Evolutionary conservation across 2,329 filamentous ascomycete genomes (phyloP).

Genomic region (Fusarium keratoplasticum): DNA sequence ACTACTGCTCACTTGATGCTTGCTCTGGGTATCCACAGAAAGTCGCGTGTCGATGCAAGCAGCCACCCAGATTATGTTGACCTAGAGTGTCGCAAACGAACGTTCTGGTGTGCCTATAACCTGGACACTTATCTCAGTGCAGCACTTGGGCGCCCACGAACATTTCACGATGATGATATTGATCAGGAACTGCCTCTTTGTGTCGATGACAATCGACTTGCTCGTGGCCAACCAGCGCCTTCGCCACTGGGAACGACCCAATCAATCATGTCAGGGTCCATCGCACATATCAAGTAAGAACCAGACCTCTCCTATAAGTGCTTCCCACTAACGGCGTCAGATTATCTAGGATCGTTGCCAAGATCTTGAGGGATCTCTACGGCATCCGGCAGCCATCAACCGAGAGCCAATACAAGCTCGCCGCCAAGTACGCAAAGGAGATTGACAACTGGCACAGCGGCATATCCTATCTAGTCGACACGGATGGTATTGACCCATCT

Average conservation of each 20-base stretch:
- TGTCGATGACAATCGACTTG: conserved; percentile 65
- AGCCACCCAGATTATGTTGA: conserved; percentile 43
- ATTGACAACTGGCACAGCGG: conserved; percentile 50
- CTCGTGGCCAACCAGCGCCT: conserved; percentile 26
- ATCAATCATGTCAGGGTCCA: conserved; percentile 46
- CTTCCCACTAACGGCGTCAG: conserved; percentile 9
- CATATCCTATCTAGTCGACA: conserved; percentile 52
- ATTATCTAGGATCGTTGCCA: conserved; percentile 48
- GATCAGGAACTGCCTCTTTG: conserved; percentile 68
- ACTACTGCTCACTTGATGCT: conserved; percentile 50
- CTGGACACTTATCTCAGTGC: conserved; percentile 74
- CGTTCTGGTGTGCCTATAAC: conserved; percentile 74
- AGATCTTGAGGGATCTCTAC: conserved; percentile 51
- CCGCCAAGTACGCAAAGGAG: conserved; percentile 45
- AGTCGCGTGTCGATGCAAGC: conserved; percentile 26
- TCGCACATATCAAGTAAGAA: conserved; percentile 53
- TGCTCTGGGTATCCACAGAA: conserved; percentile 54
- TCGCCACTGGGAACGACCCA: neutral
- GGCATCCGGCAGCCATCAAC: conserved; percentile 48
- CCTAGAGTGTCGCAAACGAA: conserved; percentile 53
- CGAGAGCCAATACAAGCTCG: conserved; percentile 40
- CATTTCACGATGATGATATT: conserved; percentile 74
- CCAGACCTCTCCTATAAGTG: too few species aligned
- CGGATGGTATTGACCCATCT: conserved; percentile 49
- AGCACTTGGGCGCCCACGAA: conserved; percentile 69